Conservation (phyloP, 257 asterid genomes). For the Solanum bukasovii region DNA sequence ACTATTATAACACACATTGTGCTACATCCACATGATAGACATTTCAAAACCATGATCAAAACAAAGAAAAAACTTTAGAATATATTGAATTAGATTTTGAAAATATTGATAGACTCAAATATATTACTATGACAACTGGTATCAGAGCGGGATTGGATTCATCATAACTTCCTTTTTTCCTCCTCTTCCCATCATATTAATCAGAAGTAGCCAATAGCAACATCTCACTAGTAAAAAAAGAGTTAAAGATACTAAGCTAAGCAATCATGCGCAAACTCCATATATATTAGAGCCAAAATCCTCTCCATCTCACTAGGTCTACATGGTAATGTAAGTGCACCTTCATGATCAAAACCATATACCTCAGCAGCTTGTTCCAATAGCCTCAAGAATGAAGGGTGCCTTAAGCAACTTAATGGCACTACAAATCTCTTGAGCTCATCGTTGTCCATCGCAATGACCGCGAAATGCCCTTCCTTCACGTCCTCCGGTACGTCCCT, state of each 20-base stretch:
- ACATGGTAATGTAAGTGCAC: constrained; percentile 34
- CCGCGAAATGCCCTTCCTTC: constrained; percentile 38
- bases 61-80: neutral
- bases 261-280: neutral
- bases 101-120: neutral
- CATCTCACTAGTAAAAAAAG: neutral
- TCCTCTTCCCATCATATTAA: neutral
- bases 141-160: neutral
- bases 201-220: neutral
- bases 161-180: neutral
- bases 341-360: constrained; percentile 30
- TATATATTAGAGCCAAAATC: constrained; percentile 1
- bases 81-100: neutral
- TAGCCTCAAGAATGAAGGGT: constrained; percentile 22
- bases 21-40: neutral
- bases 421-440: constrained; percentile 20
- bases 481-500: constrained; percentile 41
- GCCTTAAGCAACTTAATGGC: constrained; percentile 20
- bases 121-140: neutral
- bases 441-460: constrained; percentile 17
- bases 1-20: neutral
- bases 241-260: neutral
- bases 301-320: constrained; percentile 21
- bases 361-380: constrained; percentile 38
- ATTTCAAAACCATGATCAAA: neutral